Conservation (phyloP, 2,329 filamentous ascomycete species). For the Daldinia sp. region DNA sequence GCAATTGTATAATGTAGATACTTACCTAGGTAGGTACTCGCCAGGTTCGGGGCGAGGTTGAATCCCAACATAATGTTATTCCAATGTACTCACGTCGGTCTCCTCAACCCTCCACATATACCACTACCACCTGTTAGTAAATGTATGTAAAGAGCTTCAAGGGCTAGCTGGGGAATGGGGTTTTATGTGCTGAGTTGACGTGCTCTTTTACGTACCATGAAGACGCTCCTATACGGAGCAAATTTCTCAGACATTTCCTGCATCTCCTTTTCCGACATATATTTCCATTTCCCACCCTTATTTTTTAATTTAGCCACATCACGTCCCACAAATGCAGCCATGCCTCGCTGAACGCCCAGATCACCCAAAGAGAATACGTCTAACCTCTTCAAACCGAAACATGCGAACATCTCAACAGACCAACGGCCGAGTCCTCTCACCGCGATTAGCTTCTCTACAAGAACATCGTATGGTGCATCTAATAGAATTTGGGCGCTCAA, state of each 20-base stretch:
- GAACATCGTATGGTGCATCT: slow-evolving; percentile 82
- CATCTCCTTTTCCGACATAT: slow-evolving; percentile 96
- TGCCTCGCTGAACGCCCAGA: slow-evolving; percentile 91
- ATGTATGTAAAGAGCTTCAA: not conserved
- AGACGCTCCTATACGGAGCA: slow-evolving; percentile 85
- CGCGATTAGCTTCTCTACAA: slow-evolving; percentile 81
- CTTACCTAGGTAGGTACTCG: too few species aligned
- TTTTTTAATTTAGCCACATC: slow-evolving; percentile 84
- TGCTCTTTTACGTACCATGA: slow-evolving; percentile 65
- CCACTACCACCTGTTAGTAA: slow-evolving; percentile 58
- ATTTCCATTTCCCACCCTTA: slow-evolving; percentile 92
- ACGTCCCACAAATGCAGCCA: slow-evolving; percentile 84
- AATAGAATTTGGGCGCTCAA: slow-evolving; percentile 79
- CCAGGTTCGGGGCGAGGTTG: not conserved
- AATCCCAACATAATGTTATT: slow-evolving; percentile 43
- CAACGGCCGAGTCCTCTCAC: slow-evolving; percentile 88
- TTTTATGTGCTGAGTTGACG: not conserved
- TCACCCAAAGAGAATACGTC: slow-evolving; percentile 95
- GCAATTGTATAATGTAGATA: too few species aligned
- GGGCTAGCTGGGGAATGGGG: not conserved
- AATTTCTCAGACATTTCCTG: slow-evolving; percentile 80
- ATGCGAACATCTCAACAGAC: slow-evolving; percentile 98
- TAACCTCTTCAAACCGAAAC: slow-evolving; percentile 91
- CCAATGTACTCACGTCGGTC: slow-evolving; percentile 74
- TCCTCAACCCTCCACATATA: slow-evolving; percentile 93